These are phyloP conservation scores for Linnemannia hyalina DNA, from an alignment of 192 early-diverging fungal species.

Conservation along the genomic window DNA sequence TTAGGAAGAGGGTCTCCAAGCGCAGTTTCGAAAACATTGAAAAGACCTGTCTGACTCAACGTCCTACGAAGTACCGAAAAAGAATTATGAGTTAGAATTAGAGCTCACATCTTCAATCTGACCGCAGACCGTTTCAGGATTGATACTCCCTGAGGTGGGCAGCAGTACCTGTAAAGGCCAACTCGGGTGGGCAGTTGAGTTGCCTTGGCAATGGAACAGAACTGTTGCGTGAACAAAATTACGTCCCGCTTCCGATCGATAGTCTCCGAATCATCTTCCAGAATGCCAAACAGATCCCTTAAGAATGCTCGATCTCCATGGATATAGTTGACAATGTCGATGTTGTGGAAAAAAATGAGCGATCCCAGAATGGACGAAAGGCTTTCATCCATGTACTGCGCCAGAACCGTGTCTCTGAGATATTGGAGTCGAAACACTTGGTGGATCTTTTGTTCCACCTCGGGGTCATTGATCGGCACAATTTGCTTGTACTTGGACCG, in stretches of 20 bases:
- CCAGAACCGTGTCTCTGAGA: conserved; percentile 88
- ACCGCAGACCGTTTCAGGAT: neutral
- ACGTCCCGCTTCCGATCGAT: conserved; percentile 78
- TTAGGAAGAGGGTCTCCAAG: conserved; percentile 67
- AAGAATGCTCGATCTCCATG: conserved; percentile 78
- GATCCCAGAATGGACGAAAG: conserved; percentile 80
- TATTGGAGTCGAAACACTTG: conserved; percentile 90
- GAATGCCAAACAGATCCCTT: conserved; percentile 76
- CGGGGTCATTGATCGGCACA: conserved; percentile 81
- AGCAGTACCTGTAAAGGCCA: conserved; percentile 72
- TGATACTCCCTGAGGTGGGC: conserved; percentile 8
- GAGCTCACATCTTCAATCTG: neutral
- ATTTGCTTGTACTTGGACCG: conserved; percentile 77
- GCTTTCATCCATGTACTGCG: conserved; percentile 81
- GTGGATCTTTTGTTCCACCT: conserved; percentile 83
- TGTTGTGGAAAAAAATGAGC: conserved; percentile 85
- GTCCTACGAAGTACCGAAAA: conserved; percentile 59
- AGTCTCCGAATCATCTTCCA: conserved; percentile 61
- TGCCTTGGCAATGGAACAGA: conserved; percentile 80
- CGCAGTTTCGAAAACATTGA: conserved; percentile 80
- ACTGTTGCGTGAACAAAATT: conserved; percentile 84
- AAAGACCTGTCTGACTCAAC: conserved; percentile 83
- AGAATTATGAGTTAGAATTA: neutral
- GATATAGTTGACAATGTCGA: conserved; percentile 85
- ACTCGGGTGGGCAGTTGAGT: conserved; percentile 73